Percentiles rank a stretch among this genome's conserved stretches.
Conservation (phyloP, 331 rosid genomes). For the Dryas integrifolia region DNA sequence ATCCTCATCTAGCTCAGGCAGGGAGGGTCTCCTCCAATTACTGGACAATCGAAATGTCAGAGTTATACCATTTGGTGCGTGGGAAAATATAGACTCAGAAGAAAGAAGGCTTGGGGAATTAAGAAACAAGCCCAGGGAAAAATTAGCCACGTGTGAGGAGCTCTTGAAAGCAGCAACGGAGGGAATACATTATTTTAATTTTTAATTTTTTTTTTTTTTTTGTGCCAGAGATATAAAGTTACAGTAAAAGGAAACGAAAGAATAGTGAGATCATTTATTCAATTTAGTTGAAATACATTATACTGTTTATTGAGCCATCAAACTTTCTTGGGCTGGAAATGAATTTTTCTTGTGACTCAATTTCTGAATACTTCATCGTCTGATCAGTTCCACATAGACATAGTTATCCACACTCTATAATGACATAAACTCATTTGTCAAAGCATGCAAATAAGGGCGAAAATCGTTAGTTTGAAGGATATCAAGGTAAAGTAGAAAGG, state of each 20-base stretch:
- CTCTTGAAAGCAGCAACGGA: constrained; percentile 43
- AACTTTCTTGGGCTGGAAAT: too few species aligned
- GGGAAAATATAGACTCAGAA: constrained; percentile 80
- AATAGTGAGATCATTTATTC: neutral
- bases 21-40: constrained; percentile 67
- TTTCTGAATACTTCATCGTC: too few species aligned
- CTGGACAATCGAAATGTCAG: constrained; percentile 51
- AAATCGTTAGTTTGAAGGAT: too few species aligned
- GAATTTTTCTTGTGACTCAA: too few species aligned
- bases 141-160: constrained; percentile 63
- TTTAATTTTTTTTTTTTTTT: too few species aligned
- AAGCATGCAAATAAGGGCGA: too few species aligned
- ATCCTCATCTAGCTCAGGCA: constrained; percentile 45
- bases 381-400: too few species aligned
- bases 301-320: too few species aligned
- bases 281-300: neutral
- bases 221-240: neutral
- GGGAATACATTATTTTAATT: constrained; percentile 11
- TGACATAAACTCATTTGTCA: too few species aligned
- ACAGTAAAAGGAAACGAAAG: neutral
- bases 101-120: constrained; percentile 66
- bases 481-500: too few species aligned
- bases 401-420: too few species aligned
- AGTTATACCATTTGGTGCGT: constrained; percentile 54
- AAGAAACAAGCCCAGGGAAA: constrained; percentile 69